Evolutionary conservation across 352 stramenopile genomes (phyloP).

Genomic region (Globisporangium heterothallicum): DNA sequence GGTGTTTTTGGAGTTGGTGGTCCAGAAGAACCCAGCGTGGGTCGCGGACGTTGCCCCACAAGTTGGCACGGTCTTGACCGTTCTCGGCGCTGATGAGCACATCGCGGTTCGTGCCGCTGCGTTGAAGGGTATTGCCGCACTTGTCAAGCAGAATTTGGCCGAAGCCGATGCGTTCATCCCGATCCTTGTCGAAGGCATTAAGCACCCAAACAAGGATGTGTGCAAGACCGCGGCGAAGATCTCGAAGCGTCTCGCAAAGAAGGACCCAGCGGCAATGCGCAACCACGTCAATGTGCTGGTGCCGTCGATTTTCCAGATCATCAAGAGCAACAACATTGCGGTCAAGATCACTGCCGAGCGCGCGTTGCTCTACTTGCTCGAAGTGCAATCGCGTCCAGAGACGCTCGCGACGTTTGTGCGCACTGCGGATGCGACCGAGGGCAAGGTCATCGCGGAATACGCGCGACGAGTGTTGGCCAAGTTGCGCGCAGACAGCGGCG

Average conservation of each 20-base stretch:
- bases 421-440: conserved; percentile 40
- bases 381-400: conserved; percentile 76
- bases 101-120: conserved; percentile 48
- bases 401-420: conserved; percentile 71
- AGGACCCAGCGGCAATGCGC: conserved; percentile 48
- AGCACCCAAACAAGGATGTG: conserved; percentile 79
- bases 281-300: conserved; percentile 57
- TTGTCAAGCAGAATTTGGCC: conserved; percentile 47
- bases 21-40: conserved; percentile 39
- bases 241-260: conserved; percentile 69
- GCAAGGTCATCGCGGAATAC: conserved; percentile 87
- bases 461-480: conserved; percentile 82
- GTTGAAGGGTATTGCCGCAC: conserved; percentile 43
- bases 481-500: conserved; percentile 79
- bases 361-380: conserved; percentile 82
- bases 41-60: conserved; percentile 20
- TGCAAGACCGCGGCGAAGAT: conserved; percentile 64
- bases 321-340: conserved; percentile 87
- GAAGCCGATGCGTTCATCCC: conserved; percentile 39
- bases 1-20: conserved; percentile 46
- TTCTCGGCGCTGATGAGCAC: conserved; percentile 61
- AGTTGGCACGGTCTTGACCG: conserved; percentile 27
- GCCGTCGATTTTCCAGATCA: conserved; percentile 70
- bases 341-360: conserved; percentile 85
- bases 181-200: conserved; percentile 55